Percentiles rank a stretch among this genome's conserved stretches.
phyloP scores from a whole-genome alignment of 192 early-diverging fungal species.

The Backusella westeae region DNA sequence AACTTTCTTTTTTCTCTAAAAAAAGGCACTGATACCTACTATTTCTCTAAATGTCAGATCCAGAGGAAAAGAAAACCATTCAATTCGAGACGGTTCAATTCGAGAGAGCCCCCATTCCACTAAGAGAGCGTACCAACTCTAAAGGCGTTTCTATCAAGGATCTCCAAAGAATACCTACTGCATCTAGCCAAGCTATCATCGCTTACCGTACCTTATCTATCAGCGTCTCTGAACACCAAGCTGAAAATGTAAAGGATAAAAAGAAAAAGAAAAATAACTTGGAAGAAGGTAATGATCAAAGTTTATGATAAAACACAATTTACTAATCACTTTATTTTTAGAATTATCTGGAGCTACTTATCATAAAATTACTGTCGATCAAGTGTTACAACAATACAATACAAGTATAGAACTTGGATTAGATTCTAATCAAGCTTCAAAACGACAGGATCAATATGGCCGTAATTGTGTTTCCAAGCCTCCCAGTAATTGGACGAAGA shows the following conservation, averaged over 20 bases:
- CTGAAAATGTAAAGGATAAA: conserved; percentile 14
- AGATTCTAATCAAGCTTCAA: conserved; percentile 26
- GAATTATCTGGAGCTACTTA: conserved; percentile 38
- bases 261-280: background rate
- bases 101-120: background rate
- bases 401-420: conserved; percentile 37
- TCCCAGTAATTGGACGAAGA: conserved; percentile 36
- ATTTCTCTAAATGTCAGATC: background rate
- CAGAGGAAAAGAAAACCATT: conserved; percentile 9
- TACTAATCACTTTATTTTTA: background rate
- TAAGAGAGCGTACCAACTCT: background rate
- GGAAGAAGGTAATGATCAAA: conserved; percentile 9
- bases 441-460: conserved; percentile 37
- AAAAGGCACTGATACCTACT: background rate
- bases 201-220: conserved; percentile 48
- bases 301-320: background rate
- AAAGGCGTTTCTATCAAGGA: background rate
- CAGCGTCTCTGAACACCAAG: conserved; percentile 39
- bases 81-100: conserved; percentile 3
- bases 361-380: conserved; percentile 43
- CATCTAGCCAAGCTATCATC: conserved; percentile 29
- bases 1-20: background rate
- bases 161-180: background rate
- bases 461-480: conserved; percentile 40
- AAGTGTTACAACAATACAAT: conserved; percentile 42